phyloP scores from a whole-genome alignment of 2,329 filamentous ascomycete genomes.

The Domatiomyces catenatus region DNA sequence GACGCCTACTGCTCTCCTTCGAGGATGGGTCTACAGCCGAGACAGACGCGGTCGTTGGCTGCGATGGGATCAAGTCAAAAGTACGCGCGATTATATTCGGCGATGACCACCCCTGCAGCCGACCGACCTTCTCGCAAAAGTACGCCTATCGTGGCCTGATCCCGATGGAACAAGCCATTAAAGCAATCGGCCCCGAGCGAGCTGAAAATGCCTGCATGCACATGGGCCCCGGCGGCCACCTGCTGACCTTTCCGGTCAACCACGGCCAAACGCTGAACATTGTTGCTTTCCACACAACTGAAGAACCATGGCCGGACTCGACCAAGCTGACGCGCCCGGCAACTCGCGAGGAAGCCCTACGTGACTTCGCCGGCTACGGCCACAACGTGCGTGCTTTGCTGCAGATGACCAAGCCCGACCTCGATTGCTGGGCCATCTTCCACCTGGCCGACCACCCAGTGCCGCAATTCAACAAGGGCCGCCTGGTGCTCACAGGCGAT shows the following conservation, averaged over 20 bases:
- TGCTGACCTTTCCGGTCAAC: constrained; percentile 47
- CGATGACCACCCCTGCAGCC: constrained; percentile 26
- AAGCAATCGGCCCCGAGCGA: constrained; percentile 35
- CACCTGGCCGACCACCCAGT: constrained; percentile 25
- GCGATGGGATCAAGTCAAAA: constrained; percentile 48
- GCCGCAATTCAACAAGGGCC: constrained; percentile 23
- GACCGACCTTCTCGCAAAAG: constrained; percentile 35
- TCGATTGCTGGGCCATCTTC: constrained; percentile 27
- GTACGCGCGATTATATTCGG: constrained; percentile 40
- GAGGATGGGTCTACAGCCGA: constrained; percentile 28
- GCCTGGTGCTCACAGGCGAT: constrained; percentile 25
- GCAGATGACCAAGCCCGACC: constrained; percentile 19
- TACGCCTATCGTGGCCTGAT: constrained; percentile 49
- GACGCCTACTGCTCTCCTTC: constrained; percentile 27
- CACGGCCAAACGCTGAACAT: constrained; percentile 43
- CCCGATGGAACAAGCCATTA: constrained; percentile 40
- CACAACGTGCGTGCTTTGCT: constrained; percentile 15
- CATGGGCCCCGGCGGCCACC: constrained; percentile 45
- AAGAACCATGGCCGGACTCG: constrained; percentile 27
- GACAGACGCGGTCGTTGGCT: constrained; percentile 35
- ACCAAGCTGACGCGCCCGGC: constrained; percentile 25
- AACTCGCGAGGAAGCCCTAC: constrained; percentile 14
- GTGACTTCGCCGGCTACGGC: constrained; percentile 14
- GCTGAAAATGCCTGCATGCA: constrained; percentile 31
- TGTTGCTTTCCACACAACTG: constrained; percentile 31